Percentiles rank a stretch among this genome's conserved stretches.
Evolutionary conservation across 805 yeast species (phyloP).

Genomic region (Teunomyces gatunensis): DNA sequence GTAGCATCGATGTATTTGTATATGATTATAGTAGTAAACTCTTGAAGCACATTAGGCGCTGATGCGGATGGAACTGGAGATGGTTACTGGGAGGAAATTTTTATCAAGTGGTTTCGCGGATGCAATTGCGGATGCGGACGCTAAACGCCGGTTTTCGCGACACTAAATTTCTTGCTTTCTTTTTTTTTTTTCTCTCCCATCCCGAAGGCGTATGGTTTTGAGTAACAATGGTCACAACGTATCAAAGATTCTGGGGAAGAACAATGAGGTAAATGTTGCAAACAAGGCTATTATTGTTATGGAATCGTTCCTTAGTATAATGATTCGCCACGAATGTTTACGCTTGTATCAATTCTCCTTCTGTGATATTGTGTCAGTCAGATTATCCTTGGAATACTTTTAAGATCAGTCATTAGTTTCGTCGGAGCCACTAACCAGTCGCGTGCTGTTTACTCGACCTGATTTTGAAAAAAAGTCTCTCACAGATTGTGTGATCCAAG

Average conservation of each 20-base stretch:
- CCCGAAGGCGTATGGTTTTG: background rate
- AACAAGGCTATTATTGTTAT: too few species aligned
- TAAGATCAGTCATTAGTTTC: too few species aligned
- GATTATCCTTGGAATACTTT: too few species aligned
- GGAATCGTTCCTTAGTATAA: too few species aligned
- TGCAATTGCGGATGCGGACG: background rate
- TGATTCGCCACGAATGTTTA: too few species aligned
- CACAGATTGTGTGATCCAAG: too few species aligned
- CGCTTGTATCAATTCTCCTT: too few species aligned
- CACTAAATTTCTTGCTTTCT: background rate
- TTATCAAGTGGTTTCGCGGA: background rate
- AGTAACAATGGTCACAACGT: background rate
- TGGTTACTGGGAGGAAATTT: background rate
- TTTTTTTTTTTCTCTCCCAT: background rate
- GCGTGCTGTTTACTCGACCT: too few species aligned
- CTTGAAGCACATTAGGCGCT: background rate
- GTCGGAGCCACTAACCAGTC: too few species aligned
- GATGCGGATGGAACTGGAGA: background rate
- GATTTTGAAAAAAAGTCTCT: too few species aligned
- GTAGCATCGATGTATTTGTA: background rate
- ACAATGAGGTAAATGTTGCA: too few species aligned
- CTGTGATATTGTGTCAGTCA: too few species aligned
- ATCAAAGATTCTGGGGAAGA: background rate
- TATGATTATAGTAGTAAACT: background rate
- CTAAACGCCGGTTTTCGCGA: background rate